Base-by-base conservation (phyloP, 495 filamentous ascomycete species). In the Penicillium dipodomyicola region DNA sequence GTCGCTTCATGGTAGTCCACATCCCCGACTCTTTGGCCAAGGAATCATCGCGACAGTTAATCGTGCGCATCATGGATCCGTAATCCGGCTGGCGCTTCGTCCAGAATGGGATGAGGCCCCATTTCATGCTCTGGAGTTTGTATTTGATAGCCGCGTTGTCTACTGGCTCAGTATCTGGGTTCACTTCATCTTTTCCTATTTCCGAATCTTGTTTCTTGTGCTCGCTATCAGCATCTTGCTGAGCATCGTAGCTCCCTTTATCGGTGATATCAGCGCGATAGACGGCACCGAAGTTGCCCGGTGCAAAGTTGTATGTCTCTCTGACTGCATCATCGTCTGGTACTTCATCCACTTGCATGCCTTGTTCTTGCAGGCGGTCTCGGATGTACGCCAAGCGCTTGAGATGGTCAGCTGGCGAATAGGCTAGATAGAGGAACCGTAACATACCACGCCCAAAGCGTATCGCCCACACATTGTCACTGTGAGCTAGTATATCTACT, bases 21-120 rank as follows among this genome's bases (percentile, higher is more conserved):
- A 96, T 90, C 12, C 92, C 91, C 3, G 83, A 80, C 22, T 87
- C 81, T 8, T 87, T 81, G 1, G 81, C 74, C 5, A 98, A 74
- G 4, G 91, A 94, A 71, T 97, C 94, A 65, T 92, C 92, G 22
- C 94, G 87, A 69, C 92, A 96, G 69, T 98, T 98, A 67, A 97
- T 98, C 0, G 91, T 95, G 63, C 87, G 89, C 78, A 93, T 77
- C 67, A 88, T 74, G 3, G 87, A 83, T 22, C 80, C 77, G 59
- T 92, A 95, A 68, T 89, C 84, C 0, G 90, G 84, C 50, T 87
- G 82, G 22, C 88, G 84, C 67, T 94, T 89, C 10, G 90, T 91
- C 92, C 92, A 96, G 75, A 90, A 96, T 0, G 93, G 93, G 19
- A 97, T 78, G 3, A 96, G 77, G 61, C 90, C 92, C 92, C 92